These are phyloP conservation scores for Patellaria atrata DNA, from an alignment of 495 filamentous ascomycete species.

Conservation along the genomic window DNA sequence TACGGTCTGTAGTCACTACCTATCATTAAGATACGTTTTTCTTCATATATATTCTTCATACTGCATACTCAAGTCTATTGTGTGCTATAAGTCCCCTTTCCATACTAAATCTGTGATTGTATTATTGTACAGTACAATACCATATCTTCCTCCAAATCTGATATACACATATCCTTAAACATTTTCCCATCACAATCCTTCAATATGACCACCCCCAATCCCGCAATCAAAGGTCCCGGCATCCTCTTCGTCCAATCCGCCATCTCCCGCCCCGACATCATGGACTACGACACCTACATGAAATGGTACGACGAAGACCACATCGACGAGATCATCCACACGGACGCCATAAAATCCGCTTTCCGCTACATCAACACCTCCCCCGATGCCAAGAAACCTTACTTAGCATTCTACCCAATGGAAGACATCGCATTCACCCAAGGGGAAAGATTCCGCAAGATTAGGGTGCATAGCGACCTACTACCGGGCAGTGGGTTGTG, in stretches of 20 bases:
- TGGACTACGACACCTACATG: constrained; percentile 12
- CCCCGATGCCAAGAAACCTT: constrained; percentile 11
- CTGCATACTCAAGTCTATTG: no score
- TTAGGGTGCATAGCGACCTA: constrained; percentile 20
- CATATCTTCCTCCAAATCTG: no score
- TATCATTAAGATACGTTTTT: no score
- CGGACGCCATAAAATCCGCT: constrained; percentile 19
- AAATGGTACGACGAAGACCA: constrained; percentile 24
- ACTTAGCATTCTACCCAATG: constrained; percentile 23
- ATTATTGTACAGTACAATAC: no score
- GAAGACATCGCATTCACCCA: constrained; percentile 20
- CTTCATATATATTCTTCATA: no score
- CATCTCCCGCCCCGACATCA: constrained; percentile 9
- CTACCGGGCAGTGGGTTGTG: constrained; percentile 13
- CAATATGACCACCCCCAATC: no score
- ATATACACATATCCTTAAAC: no score
- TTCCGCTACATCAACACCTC: constrained; percentile 15
- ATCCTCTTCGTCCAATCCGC: constrained; percentile 12
- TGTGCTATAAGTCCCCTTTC: no score
- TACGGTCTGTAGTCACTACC: no score
- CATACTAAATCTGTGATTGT: no score
- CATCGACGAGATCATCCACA: constrained; percentile 23
- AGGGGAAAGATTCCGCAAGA: constrained; percentile 20
- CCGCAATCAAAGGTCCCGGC: constrained; percentile 13
- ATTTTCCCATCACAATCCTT: no score